Evolutionary conservation across 805 yeast genomes (phyloP), one percentile per base, ranked within the genome.

Genomic region (Dipodascopsis uninucleata): DNA sequence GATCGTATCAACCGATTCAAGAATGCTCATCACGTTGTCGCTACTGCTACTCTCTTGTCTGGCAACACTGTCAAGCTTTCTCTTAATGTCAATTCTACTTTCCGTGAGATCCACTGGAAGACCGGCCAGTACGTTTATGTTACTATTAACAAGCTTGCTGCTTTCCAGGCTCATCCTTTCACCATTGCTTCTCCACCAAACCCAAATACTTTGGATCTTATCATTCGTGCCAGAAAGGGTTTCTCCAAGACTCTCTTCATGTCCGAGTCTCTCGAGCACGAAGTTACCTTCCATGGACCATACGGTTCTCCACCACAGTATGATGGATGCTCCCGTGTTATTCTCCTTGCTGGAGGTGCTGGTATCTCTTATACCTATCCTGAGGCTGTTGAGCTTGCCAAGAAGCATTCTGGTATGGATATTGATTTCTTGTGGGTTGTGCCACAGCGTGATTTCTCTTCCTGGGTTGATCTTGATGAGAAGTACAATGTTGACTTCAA

Each of bases 351-450:
- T 10, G 65, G 65, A 10, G 65, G 65, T 4, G 60, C 65, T 9
- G 65, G 65, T 24, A 61, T 61, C 9, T 61, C 65, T 10, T 61
- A 56, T 49, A 58, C 63, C 9, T 61, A 48, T 43, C 62, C 65
- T 26, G 53, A 53, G 45, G 48, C 51, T 17, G 38, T 47, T 20
- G 51, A 45, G 43, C 46, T 48, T 35, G 38, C 56, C 35, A 36
- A 51, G 38, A 33, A 37, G 41, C 28, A 28, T 34, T 45, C 49
- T 31, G 36, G 36, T 18, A 10, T 45, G 28, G 52, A 58, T 40
- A 39, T 60, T 21, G 51, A 52, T 37, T 58, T 61, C 43, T 37
- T 61, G 41, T 61, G 65, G 64, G 57, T 61, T 10, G 43, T 61
- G 14, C 65, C 65, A 22, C 48, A 55, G 36, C 55, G 58, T 12